Evolutionary conservation across 192 early-diverging fungal species (phyloP).

Genomic region (Spinellus fusiger): DNA sequence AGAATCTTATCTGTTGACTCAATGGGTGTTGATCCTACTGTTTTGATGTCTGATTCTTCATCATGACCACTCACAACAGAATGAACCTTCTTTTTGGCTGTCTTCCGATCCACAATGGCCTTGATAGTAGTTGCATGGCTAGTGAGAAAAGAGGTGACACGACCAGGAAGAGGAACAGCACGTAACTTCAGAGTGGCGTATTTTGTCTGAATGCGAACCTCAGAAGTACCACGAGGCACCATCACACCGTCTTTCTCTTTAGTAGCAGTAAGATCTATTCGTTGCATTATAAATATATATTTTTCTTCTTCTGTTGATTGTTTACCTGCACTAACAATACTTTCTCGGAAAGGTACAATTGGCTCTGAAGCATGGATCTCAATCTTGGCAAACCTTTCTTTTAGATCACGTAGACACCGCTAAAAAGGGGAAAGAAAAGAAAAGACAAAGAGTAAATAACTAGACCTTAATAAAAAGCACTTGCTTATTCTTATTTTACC

Average conservation of each 20-base stretch:
- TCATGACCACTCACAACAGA: conserved; percentile 8
- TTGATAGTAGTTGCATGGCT: conserved; percentile 48
- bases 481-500: conserved; percentile 38
- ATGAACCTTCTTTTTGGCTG: conserved; percentile 21
- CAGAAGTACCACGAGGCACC: conserved; percentile 56
- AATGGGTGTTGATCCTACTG: conserved; percentile 1
- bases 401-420: conserved; percentile 89
- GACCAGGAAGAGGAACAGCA: conserved; percentile 62
- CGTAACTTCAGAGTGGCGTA: conserved; percentile 56
- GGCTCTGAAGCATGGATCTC: conserved; percentile 92
- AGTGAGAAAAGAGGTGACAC: conserved; percentile 52
- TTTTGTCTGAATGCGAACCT: conserved; percentile 54
- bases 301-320: conserved; percentile 10
- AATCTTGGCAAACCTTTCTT: conserved; percentile 90
- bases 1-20: conserved; percentile 6
- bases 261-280: conserved; percentile 24
- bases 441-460: neutral
- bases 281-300: no score
- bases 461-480: neutral
- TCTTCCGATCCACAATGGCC: conserved; percentile 42
- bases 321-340: conserved; percentile 50
- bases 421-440: conserved; percentile 15
- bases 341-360: conserved; percentile 96
- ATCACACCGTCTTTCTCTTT: conserved; percentile 41
- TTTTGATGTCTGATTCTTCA: conserved; percentile 9